Conservation (phyloP, 306 rosid genomes). For the Hippophae gyantsensis region DNA sequence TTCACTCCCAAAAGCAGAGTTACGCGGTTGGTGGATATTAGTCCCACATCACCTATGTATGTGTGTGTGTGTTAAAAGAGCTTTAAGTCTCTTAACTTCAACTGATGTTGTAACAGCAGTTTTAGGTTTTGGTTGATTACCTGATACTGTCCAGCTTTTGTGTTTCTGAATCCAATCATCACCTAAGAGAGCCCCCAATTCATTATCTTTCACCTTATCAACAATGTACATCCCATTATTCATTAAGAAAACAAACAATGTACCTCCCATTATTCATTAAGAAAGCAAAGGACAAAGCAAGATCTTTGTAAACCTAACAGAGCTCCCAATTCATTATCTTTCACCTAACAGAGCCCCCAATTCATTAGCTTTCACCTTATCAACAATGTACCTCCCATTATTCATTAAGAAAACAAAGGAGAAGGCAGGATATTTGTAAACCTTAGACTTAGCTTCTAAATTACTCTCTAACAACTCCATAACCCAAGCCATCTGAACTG, state of each 20-base stretch:
- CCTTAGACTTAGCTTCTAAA: constrained; percentile 81
- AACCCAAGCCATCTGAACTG: constrained; percentile 82
- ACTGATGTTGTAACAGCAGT: too few relatives aligned
- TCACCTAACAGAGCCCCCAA: constrained; percentile 62
- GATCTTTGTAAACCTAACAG: constrained; percentile 67
- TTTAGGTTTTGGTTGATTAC: neutral
- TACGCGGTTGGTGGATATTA: too few relatives aligned
- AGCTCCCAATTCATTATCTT: constrained; percentile 63
- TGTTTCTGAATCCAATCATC: constrained; percentile 87
- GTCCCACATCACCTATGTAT: too few relatives aligned
- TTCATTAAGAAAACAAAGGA: constrained; percentile 79
- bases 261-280: constrained; percentile 88
- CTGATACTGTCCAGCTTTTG: constrained; percentile 25
- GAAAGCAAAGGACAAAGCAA: constrained; percentile 57
- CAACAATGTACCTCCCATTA: constrained; percentile 73
- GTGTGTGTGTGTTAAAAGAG: too few relatives aligned
- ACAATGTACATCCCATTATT: constrained; percentile 81
- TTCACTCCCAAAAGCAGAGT: too few relatives aligned
- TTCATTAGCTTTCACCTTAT: constrained; percentile 69
- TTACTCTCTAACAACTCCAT: constrained; percentile 86
- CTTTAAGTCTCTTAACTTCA: too few relatives aligned
- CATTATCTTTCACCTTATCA: constrained; percentile 63
- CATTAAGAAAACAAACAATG: constrained; percentile 79
- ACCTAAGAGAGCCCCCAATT: constrained; percentile 15
- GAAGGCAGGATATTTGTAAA: constrained; percentile 57